Percentiles rank a stretch among this genome's conserved stretches.
Conservation (phyloP, 176 grass and related monocot genomes). For the Triticum turgidum region DNA sequence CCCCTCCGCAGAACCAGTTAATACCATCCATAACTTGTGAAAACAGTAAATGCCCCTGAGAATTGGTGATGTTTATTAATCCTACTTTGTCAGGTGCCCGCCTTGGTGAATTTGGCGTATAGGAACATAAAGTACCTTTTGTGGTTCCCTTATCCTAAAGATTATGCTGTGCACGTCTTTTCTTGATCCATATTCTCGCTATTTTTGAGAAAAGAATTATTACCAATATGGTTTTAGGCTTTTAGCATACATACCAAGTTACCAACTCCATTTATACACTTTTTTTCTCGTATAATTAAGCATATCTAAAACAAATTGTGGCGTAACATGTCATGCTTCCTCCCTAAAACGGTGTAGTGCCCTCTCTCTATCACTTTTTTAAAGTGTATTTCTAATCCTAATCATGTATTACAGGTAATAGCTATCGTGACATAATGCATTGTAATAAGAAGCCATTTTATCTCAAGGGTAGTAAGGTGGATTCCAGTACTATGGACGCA, state of each 20-base stretch:
- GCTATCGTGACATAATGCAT: conserved; percentile 89
- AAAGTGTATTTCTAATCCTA: conserved; percentile 25
- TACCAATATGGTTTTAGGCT: conserved; percentile 15
- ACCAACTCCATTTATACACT: not conserved
- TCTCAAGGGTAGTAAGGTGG: conserved; percentile 66
- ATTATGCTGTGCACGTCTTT: not conserved
- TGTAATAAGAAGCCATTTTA: conserved; percentile 99
- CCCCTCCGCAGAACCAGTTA: not conserved
- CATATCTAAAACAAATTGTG: not conserved
- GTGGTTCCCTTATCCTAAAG: not conserved
- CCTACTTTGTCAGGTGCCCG: not conserved
- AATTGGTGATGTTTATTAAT: not conserved
- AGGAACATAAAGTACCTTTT: not conserved
- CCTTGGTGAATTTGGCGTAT: not conserved
- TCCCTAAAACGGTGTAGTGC: conserved; percentile 6
- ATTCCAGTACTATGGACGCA: conserved; percentile 87
- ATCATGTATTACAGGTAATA: conserved; percentile 65
- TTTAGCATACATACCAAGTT: not conserved
- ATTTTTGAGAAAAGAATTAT: not conserved
- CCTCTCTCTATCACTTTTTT: not conserved
- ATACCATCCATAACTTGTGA: not conserved
- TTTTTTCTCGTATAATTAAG: not conserved
- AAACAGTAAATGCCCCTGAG: not conserved
- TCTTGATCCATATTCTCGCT: not conserved
- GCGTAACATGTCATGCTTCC: conserved; percentile 19